Evolutionary conservation across 2,329 filamentous ascomycete genomes (phyloP), one percentile per base, ranked within the genome.

Genomic region (Ophiosphaerella korrae): DNA sequence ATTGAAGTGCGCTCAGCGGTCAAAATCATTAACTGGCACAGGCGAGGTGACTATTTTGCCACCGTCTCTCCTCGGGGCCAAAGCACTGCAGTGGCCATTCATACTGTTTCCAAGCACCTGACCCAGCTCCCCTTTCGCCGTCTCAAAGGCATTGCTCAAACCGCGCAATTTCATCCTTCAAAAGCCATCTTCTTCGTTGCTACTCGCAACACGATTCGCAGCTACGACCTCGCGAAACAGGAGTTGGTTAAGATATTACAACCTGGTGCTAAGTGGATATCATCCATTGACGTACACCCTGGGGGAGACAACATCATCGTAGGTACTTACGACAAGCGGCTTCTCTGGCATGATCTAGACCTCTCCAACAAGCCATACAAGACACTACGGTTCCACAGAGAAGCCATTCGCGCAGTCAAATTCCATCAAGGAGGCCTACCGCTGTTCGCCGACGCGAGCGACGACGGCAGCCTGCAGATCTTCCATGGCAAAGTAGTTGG

Each of bases 321-420:
- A 9, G 92, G 92, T 38, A 94, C 92, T 0, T 99, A 97, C 76
- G 94, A 99, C 77, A 87, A 92, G 60, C 87, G 93, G 40, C 81
- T 99, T 2, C 82, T 99, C 29, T 99, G 94, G 94, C 94, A 97
- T 77, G 94, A 99, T 76, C 82, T 97, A 46, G 94, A 99, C 62
- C 84, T 99, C 32, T 94, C 90, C 1, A 87, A 84, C 57, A 86
- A 90, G 42, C 94, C 94, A 0, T 97, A 96, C 81, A 97, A 97
- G 81, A 97, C 93, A 1, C 87, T 99, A 77, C 85, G 94, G 43
- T 99, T 97, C 79, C 94, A 99, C 77, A 79, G 85, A 54, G 90
- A 96, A 75, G 94, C 94, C 39, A 96, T 99, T 66, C 85, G 95
- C 41, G 86, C 88, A 11, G 94, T 97, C 48, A 87, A 85, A 62